Evolutionary conservation across 2,329 filamentous ascomycete species (phyloP).

Genomic region (Berkeleyomyces basicola): DNA sequence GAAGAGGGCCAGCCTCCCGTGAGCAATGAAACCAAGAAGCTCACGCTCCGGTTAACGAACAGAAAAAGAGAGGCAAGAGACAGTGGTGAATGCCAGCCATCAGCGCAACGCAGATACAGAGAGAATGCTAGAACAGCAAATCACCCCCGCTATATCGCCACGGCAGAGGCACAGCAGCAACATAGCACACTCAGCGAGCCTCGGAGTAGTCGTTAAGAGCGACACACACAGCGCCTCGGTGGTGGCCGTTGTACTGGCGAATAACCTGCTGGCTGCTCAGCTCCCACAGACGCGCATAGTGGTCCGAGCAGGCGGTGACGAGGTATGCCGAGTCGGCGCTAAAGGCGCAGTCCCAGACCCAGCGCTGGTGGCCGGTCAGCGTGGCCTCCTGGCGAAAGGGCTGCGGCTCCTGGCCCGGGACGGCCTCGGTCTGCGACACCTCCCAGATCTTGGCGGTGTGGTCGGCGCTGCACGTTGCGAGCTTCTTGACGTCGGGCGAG

Average conservation of each 20-base stretch:
- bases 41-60: no score
- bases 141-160: no score
- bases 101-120: no score
- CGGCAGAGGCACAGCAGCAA: not conserved
- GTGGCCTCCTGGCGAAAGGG: slow-evolving; percentile 73
- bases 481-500: slow-evolving; percentile 82
- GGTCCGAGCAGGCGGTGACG: slow-evolving; percentile 83
- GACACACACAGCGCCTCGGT: slow-evolving; percentile 80
- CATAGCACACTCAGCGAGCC: slow-evolving; percentile 18
- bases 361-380: slow-evolving; percentile 77
- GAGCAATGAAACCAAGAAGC: no score
- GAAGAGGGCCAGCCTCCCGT: no score
- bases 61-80: no score
- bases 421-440: slow-evolving; percentile 51
- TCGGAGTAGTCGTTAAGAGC: slow-evolving; percentile 75
- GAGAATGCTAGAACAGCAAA: no score
- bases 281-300: slow-evolving; percentile 88
- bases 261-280: slow-evolving; percentile 75
- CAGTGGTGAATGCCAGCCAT: no score
- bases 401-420: slow-evolving; percentile 26
- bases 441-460: slow-evolving; percentile 95
- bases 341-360: slow-evolving; percentile 97
- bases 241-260: slow-evolving; percentile 87
- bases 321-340: slow-evolving; percentile 85
- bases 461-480: slow-evolving; percentile 85